Base-by-base conservation (phyloP, 2,329 filamentous ascomycete species). In the Stagonosporopsis rhizophila region DNA sequence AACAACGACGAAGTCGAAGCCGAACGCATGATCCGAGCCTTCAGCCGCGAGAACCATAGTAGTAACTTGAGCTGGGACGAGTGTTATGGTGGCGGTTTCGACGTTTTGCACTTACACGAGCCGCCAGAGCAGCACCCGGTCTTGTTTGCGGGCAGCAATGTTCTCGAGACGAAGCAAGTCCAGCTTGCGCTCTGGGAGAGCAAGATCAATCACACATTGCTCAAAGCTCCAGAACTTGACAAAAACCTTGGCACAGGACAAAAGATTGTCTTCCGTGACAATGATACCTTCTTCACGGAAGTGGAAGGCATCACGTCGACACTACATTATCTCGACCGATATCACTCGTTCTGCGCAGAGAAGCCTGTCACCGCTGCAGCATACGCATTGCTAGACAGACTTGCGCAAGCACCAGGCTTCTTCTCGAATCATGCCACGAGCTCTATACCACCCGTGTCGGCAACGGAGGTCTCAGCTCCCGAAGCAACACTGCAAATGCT, bases 41-140 rank as follows among this genome's bases (percentile, higher is more conserved):
- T 99, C 76, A 90, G 92, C 0, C 82, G 82, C 15, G 95, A 99
- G 79, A 99, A 99, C 69, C 88, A 91, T 44, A 62, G 64, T 53
- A 79, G 83, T 4, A 80, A 85, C 3, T 92, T 95, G 61, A 82
- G 89, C 65, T 96, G 94, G 94, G 80, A 87, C 4, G 78, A 78
- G 0, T 77, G 83, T 22, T 99, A 99, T 68, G 93, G 92, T 0
- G 65, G 70, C 0, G 95, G 95, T 0, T 96, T 92, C 61, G 90
- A 99, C 69, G 91, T 96, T 6, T 76, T 95, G 55, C 88, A 95
- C 67, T 70, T 84, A 41, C 62, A 72, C 5, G 39, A 55, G 19
- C 64, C 73, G 1, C 62, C 70, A 0, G 50, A 62, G 6, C 72
- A 76, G 28, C 49, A 64, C 5, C 77, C 78, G 7, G 74, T 78